phyloP scores from a whole-genome alignment of 2,329 filamentous ascomycete genomes.

The Hypocrella siamensis region DNA sequence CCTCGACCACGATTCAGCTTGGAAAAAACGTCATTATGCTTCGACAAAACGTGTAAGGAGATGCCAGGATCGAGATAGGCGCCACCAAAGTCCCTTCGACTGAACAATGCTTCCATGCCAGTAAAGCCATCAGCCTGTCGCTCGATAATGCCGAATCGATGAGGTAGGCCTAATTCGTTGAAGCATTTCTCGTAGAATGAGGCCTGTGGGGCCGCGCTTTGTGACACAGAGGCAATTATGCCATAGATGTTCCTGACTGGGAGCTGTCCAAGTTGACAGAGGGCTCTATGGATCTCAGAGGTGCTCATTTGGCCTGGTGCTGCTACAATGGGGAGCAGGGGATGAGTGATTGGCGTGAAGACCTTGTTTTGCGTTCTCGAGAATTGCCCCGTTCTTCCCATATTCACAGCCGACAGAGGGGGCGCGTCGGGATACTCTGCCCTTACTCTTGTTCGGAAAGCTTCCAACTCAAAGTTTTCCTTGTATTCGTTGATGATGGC shows the following conservation, averaged over 20 bases:
- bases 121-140: slow-evolving; percentile 47
- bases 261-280: slow-evolving; percentile 66
- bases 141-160: slow-evolving; percentile 63
- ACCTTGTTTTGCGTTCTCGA: slow-evolving; percentile 73
- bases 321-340: slow-evolving; percentile 67
- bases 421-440: slow-evolving; percentile 52
- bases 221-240: slow-evolving; percentile 55
- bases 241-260: slow-evolving; percentile 69
- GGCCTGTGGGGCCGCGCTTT: slow-evolving; percentile 50
- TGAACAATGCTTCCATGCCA: slow-evolving; percentile 56
- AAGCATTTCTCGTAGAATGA: slow-evolving; percentile 79
- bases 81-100: slow-evolving; percentile 63
- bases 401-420: slow-evolving; percentile 70
- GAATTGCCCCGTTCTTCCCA: slow-evolving; percentile 74
- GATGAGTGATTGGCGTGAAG: slow-evolving; percentile 79
- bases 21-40: slow-evolving; percentile 34
- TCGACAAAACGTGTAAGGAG: slow-evolving; percentile 42
- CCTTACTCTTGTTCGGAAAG: slow-evolving; percentile 67
- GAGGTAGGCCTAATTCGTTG: slow-evolving; percentile 72
- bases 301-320: slow-evolving; percentile 76
- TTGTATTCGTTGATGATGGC: slow-evolving; percentile 66
- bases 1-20: slow-evolving; percentile 33
- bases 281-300: slow-evolving; percentile 67
- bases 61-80: slow-evolving; percentile 67
- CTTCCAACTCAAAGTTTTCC: slow-evolving; percentile 81